Conservation (phyloP, 345 rosid genomes). For the Populus simonii region DNA sequence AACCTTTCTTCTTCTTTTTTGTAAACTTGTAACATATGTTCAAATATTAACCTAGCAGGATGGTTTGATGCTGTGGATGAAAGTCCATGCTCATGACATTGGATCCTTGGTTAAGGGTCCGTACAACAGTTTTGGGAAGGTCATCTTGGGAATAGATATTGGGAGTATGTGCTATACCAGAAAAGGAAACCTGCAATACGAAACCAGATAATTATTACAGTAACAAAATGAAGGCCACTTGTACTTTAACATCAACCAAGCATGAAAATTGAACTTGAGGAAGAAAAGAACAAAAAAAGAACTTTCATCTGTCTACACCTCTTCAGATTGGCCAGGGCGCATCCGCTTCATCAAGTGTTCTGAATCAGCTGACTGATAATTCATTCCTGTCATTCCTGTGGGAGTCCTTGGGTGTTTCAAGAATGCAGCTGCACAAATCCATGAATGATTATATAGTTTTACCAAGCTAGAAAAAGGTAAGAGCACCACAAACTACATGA, state of each 20-base stretch:
- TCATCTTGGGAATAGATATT: slow-evolving; percentile 51
- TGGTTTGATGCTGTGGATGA: slow-evolving; percentile 48
- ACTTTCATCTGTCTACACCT: slow-evolving; percentile 35
- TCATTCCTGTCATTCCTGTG: slow-evolving; percentile 50
- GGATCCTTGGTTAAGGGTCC: slow-evolving; percentile 42
- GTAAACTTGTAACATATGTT: not conserved
- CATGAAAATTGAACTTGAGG: not conserved
- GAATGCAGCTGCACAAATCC: slow-evolving; percentile 47
- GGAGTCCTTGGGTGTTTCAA: slow-evolving; percentile 67
- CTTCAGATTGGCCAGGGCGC: slow-evolving; percentile 62
- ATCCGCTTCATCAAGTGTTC: slow-evolving; percentile 70
- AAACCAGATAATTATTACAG: not conserved
- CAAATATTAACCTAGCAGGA: slow-evolving; percentile 36
- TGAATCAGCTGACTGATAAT: slow-evolving; percentile 71
- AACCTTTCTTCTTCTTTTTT: not conserved
- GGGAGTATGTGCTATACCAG: slow-evolving; percentile 47
- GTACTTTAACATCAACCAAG: not conserved
- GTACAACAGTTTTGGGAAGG: slow-evolving; percentile 35
- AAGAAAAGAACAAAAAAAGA: not conserved
- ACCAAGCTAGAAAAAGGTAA: not conserved
- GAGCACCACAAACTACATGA: not conserved
- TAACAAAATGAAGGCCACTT: not conserved
- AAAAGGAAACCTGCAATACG: slow-evolving; percentile 36
- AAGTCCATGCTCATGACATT: slow-evolving; percentile 55
- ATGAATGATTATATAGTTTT: slow-evolving; percentile 1